These are phyloP conservation scores for Talaromyces thailandensis DNA, from an alignment of 495 filamentous ascomycete species.

Conservation along the genomic window DNA sequence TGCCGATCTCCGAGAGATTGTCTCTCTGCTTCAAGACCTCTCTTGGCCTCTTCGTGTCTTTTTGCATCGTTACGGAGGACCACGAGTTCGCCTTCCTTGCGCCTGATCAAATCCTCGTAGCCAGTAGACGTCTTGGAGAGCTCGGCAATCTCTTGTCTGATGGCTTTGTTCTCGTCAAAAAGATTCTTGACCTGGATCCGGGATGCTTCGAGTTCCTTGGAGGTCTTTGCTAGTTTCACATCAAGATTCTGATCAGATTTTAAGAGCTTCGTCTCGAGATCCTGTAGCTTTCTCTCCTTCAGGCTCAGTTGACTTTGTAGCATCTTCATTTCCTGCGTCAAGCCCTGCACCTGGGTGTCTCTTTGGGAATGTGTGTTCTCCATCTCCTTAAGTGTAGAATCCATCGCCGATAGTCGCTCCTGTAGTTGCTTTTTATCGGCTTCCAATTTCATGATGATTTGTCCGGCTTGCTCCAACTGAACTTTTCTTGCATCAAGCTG, in stretches of 20 bases:
- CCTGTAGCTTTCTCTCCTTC: constrained; percentile 84
- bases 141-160: constrained; percentile 77
- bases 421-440: constrained; percentile 70
- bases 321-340: constrained; percentile 80
- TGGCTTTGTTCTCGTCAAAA: constrained; percentile 69
- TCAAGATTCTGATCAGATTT: constrained; percentile 87
- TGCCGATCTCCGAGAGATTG: constrained; percentile 59
- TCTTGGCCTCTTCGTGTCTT: constrained; percentile 69
- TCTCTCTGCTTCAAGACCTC: constrained; percentile 66
- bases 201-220: constrained; percentile 69
- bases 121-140: constrained; percentile 85
- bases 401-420: constrained; percentile 55
- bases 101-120: constrained; percentile 85
- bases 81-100: constrained; percentile 88
- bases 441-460: constrained; percentile 76
- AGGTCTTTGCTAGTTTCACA: constrained; percentile 69
- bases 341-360: constrained; percentile 59
- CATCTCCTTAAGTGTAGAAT: constrained; percentile 56
- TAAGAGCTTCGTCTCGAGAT: constrained; percentile 75
- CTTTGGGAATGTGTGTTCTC: constrained; percentile 58
- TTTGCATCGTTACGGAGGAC: constrained; percentile 76
- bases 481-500: constrained; percentile 68
- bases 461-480: constrained; percentile 85
- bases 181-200: constrained; percentile 67
- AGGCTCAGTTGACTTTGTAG: constrained; percentile 82